These are phyloP conservation scores for Solanum pennellii DNA, from an alignment of 257 asterid genomes.

Conservation along the genomic window DNA sequence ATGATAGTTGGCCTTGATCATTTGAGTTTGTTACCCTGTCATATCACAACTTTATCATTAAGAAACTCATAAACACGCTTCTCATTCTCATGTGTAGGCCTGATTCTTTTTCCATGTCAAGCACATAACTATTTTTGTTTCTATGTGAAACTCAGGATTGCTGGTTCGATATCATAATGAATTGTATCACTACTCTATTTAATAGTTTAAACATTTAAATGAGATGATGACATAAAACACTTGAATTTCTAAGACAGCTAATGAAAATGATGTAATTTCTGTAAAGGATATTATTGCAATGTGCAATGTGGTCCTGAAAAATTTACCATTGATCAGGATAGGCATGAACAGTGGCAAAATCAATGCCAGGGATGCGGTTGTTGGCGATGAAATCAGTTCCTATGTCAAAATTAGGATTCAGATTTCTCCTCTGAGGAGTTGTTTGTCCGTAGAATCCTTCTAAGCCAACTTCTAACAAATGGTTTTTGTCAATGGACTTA, in stretches of 20 bases:
- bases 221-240: background rate
- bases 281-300: background rate
- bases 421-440: conserved; percentile 32
- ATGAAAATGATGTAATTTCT: background rate
- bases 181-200: background rate
- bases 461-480: conserved; percentile 72
- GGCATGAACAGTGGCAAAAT: conserved; percentile 81
- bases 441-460: conserved; percentile 87
- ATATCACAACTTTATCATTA: background rate
- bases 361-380: conserved; percentile 53
- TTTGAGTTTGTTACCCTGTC: conserved; percentile 50
- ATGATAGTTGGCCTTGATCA: conserved; percentile 38
- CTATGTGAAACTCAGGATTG: background rate
- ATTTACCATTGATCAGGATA: conserved; percentile 87
- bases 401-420: conserved; percentile 40
- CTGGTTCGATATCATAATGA: background rate
- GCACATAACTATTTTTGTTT: background rate
- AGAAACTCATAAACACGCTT: background rate
- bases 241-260: background rate
- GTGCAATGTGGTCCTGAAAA: background rate
- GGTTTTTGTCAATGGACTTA: conserved; percentile 73
- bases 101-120: background rate
- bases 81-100: background rate
- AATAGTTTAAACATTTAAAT: background rate
- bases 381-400: conserved; percentile 85